A percentile compares a stretch with the other conserved stretches of the same genome.
These are phyloP conservation scores for Lactarius sanguifluus DNA, from an alignment of 768 basidiomycete species.

Conservation along the genomic window DNA sequence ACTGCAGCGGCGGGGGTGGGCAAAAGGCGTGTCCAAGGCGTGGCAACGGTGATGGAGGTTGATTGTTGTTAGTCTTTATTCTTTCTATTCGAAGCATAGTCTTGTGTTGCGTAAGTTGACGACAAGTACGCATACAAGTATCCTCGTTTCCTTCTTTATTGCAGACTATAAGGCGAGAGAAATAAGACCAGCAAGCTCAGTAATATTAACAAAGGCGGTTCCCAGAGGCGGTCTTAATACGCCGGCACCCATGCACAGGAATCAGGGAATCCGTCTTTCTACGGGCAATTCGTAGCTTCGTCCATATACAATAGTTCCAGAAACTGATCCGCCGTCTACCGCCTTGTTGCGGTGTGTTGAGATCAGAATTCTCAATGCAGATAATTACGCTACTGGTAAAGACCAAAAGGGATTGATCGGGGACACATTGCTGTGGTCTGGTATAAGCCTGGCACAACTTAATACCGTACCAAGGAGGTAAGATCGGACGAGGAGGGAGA, in stretches of 20 bases:
- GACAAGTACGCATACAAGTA: slow-evolving; percentile 12
- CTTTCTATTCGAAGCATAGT: slow-evolving; percentile 16
- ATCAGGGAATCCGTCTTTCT: not conserved
- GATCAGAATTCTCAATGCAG: slow-evolving; percentile 3
- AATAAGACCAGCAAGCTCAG: not conserved
- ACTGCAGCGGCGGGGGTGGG: not conserved
- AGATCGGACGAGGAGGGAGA: not conserved
- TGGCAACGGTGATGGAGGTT: slow-evolving; percentile 3
- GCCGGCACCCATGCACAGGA: not conserved
- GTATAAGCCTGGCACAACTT: slow-evolving; percentile 10
- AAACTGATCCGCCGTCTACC: not conserved
- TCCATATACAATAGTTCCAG: not conserved
- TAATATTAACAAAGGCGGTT: not conserved
- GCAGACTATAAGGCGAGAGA: not conserved
- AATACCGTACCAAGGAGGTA: not conserved
- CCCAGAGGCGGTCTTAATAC: not conserved
- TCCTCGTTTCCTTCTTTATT: slow-evolving; percentile 8
- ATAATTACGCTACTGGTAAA: not conserved
- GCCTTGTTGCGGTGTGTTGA: slow-evolving; percentile 6
- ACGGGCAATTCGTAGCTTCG: not conserved
- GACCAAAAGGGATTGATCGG: slow-evolving; percentile 14
- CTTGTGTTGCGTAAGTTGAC: slow-evolving; percentile 15
- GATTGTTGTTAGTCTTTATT: slow-evolving; percentile 17
- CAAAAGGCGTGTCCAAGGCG: slow-evolving; percentile 15
- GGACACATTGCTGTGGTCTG: not conserved